phyloP scores from a whole-genome alignment of 2,329 filamentous ascomycete genomes.

The Penicillium sp. region DNA sequence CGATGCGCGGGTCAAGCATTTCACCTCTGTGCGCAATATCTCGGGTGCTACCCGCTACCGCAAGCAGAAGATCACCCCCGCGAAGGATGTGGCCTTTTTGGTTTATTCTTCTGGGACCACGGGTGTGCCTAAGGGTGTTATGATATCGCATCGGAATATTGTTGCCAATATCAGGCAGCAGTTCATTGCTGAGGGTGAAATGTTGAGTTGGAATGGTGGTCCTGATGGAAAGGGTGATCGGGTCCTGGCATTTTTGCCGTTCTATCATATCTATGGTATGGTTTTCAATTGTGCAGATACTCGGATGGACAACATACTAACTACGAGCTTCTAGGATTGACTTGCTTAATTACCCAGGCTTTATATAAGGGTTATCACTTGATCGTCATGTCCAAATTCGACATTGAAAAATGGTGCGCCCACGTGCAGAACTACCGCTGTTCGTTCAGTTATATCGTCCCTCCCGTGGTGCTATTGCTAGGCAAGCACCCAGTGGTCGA shows the following conservation, averaged over 20 bases:
- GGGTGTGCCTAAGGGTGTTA: conserved; percentile 85
- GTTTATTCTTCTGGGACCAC: conserved; percentile 91
- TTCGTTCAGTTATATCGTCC: conserved; percentile 78
- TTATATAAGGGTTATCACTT: conserved; percentile 64
- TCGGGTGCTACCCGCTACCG: conserved; percentile 58
- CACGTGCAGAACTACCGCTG: conserved; percentile 72
- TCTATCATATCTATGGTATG: conserved; percentile 86
- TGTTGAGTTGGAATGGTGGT: conserved; percentile 58
- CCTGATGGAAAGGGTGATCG: conserved; percentile 64
- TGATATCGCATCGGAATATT: conserved; percentile 79
- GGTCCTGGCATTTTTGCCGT: conserved; percentile 75
- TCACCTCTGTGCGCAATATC: conserved; percentile 65
- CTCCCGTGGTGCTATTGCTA: conserved; percentile 76
- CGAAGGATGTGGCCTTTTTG: conserved; percentile 74
- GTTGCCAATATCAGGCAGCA: conserved; percentile 68
- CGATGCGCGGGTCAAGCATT: conserved; percentile 63
- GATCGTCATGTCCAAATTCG: conserved; percentile 75
- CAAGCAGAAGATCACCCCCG: conserved; percentile 61
- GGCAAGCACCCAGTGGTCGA: conserved; percentile 74
- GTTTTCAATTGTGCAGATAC: background rate
- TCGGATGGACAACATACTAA: background rate
- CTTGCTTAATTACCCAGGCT: conserved; percentile 66
- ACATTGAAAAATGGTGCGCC: conserved; percentile 73
- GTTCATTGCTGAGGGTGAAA: conserved; percentile 51
- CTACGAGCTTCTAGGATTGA: conserved; percentile 55